These are phyloP conservation scores for Coemansia sp. DNA, from an alignment of 192 early-diverging fungal genomes.

Conservation along the genomic window DNA sequence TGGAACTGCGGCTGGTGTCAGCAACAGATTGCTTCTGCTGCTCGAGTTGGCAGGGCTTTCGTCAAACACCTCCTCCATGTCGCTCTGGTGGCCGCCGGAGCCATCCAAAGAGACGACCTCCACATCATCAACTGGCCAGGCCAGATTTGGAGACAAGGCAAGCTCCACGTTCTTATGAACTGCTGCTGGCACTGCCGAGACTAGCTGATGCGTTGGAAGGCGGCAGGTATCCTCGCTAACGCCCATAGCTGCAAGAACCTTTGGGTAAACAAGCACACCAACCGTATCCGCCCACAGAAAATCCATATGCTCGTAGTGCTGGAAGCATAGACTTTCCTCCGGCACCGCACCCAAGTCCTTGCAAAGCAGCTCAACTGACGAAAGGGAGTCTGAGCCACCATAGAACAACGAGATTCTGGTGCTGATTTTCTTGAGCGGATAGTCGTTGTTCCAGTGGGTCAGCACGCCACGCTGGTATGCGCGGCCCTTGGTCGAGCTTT, in stretches of 20 bases:
- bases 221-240: slow-evolving; percentile 17
- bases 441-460: slow-evolving; percentile 59
- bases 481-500: slow-evolving; percentile 50
- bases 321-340: slow-evolving; percentile 61
- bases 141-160: neutral
- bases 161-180: neutral
- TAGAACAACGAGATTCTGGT: slow-evolving; percentile 92
- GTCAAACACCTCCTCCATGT: neutral
- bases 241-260: slow-evolving; percentile 38
- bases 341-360: slow-evolving; percentile 45
- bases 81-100: neutral
- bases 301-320: slow-evolving; percentile 80
- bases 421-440: slow-evolving; percentile 62
- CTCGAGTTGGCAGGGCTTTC: neutral
- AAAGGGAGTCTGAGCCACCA: slow-evolving; percentile 82
- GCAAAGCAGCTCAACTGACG: slow-evolving; percentile 65
- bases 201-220: slow-evolving; percentile 8
- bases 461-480: slow-evolving; percentile 63
- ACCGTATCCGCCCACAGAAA: slow-evolving; percentile 57
- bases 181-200: neutral
- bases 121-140: neutral
- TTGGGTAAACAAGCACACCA: slow-evolving; percentile 44
- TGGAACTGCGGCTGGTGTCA: slow-evolving; percentile 2
- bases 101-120: neutral
- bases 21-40: slow-evolving; percentile 2